Evolutionary conservation across 2,329 filamentous ascomycete genomes (phyloP).

Genomic region (Diaporthe sp.): DNA sequence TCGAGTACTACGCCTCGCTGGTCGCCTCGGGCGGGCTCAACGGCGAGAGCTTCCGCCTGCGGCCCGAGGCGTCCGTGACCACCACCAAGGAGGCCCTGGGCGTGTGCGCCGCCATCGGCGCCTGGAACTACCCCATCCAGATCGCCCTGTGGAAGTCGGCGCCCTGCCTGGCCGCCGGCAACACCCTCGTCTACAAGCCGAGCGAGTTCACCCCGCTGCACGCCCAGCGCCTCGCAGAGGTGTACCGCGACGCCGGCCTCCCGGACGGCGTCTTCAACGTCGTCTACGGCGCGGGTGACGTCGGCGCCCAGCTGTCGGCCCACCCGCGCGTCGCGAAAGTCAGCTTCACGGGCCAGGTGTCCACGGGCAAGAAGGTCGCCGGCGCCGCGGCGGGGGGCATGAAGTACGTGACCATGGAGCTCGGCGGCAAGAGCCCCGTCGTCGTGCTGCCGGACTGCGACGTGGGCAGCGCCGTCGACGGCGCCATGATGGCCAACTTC

Average conservation of each 20-base stretch:
- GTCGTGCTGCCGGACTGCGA: constrained; percentile 86
- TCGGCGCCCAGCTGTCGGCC: constrained; percentile 80
- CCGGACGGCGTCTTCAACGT: constrained; percentile 90
- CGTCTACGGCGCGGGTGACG: constrained; percentile 83
- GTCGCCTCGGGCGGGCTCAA: constrained; percentile 84
- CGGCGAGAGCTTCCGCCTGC: constrained; percentile 81
- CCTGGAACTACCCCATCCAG: constrained; percentile 94
- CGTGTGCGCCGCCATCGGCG: constrained; percentile 88
- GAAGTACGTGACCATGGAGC: constrained; percentile 94
- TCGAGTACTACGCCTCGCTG: constrained; percentile 88
- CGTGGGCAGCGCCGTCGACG: constrained; percentile 84
- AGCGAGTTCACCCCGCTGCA: constrained; percentile 91
- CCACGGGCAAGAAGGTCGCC: constrained; percentile 86
- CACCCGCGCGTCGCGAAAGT: constrained; percentile 86
- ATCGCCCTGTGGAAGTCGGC: constrained; percentile 93
- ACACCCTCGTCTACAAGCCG: constrained; percentile 93
- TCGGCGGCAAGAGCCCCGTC: constrained; percentile 88
- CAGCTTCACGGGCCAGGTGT: constrained; percentile 90
- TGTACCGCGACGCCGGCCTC: constrained; percentile 84
- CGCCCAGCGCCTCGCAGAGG: constrained; percentile 79
- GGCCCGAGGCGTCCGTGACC: constrained; percentile 85
- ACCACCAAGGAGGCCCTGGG: constrained; percentile 86
- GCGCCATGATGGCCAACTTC: constrained; percentile 95
- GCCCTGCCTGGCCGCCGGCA: constrained; percentile 86
- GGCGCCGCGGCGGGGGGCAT: constrained; percentile 80